Base-by-base conservation (phyloP, 1,139 yeast species). In the Blastobotrys buckinghamii region DNA sequence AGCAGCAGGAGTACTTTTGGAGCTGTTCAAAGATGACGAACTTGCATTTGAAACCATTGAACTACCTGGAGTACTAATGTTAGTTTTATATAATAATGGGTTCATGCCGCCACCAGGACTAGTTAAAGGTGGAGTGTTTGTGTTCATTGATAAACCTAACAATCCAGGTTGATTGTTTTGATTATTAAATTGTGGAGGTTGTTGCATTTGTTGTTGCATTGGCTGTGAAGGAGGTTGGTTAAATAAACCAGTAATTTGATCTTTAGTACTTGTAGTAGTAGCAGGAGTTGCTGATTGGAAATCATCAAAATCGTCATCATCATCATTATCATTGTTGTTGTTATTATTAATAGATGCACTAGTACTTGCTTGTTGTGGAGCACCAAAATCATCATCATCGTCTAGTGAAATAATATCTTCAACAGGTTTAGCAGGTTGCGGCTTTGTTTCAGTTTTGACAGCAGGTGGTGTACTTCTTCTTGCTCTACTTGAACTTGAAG, bases 291-390 rank as follows among this genome's bases (percentile, higher is more conserved):
- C 95, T 48, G 86, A 81, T 67, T 90, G 97, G 76, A 90, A 90
- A 58, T 92, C 97, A 56, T 87, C 96, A 67, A 90, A 90, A 39
- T 90, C 97, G 59, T 89, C 97, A 56, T 84, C 95, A 41, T 82
- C 88, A 39, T 81, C 70, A 16, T 70, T 61, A n/a, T 61, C 55
- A 54, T 6, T 77, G 9, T 34, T 29, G 19, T 19, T 30, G 20
- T 24, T 16, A 40, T 39, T 26, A 26, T 38, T 22, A 12, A 37
- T 27, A 57, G n/a, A n/a, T n/a, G 32, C 1, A 67, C 60, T 22
- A 22, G 24, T 22, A 22, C 7, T 22, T 4, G 96, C 95, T 47
- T 86, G 81, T 67, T 90, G 97, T 75, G 90, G 90, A 57, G 90
- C 97, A 56, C 87, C 95, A 67, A 90, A 90, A 39, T 90, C 60